Evolutionary conservation across 2,329 filamentous ascomycete species (phyloP), one percentile per base, ranked within the genome.

Genomic region (Trichoderma endophyticum): DNA sequence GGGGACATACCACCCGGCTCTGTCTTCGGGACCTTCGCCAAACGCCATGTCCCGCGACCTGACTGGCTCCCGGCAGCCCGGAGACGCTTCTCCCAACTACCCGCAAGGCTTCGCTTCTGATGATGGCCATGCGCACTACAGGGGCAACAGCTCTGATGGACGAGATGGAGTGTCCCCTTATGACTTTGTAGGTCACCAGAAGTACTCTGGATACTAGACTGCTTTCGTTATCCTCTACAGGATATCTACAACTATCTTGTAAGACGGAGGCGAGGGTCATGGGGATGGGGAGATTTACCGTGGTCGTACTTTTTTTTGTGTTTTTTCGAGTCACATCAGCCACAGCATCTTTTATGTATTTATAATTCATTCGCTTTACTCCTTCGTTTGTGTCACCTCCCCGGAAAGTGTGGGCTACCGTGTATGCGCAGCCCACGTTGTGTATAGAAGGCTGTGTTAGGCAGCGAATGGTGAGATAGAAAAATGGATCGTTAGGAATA

Each of bases 41-140:
- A 56, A 32, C 43, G 39, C 68, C 26, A 57, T 70, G 68, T 63
- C 39, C 4, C 68, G 68, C 32, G 68, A 63, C 24, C 32, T 70
- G 48, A 70, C 68, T 8, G 39, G n/a, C n/a, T 24, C 43, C 28
- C 66, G 66, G 18, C 66, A 61, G 18, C 36, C 30, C 8, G 26
- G 66, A 73, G 78, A 80, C 36, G 81, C 80, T 67, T 79, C 79
- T 7, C 81, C 84, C 36, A 79, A 78, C 65, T 80, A 87, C 18
- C 76, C 85, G 15, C 72, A 76, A 14, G 77, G 80, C 57, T 83
- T 84, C 1, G 84, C 83, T 34, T 83, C 84, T 3, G 73, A 70
- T 12, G 75, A 80, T 8, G 78, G 28, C 26, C 69, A 71, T 7
- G 62, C 73, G 4, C 64, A 72, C 14, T 71, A 73, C 24, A 48